Evolutionary conservation across 208 protist genomes (phyloP), one percentile per base, ranked within the genome.

Genomic region (Leishmania lainsoni): DNA sequence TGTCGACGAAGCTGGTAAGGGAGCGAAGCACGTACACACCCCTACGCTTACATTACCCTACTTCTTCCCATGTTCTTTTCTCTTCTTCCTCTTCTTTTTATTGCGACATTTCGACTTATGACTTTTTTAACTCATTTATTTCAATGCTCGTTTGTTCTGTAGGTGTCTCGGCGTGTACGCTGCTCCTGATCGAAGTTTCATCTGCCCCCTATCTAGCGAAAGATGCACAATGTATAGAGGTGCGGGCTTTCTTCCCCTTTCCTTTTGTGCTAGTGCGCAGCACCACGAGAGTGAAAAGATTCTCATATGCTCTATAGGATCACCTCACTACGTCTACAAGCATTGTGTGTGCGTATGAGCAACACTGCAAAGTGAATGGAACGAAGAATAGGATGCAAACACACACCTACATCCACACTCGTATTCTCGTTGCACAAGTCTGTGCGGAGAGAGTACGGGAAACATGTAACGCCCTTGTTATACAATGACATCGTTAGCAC

Each of bases 71-170:
- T 51, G 26, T 5, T 51, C 20, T 77, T 48, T 82, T 83, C 26
- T 65, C 45, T 79, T 0, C 45, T 45, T 8, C 26, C 26, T 83
- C 10, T 65, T 54, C 39, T n/a, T 68, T 35, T 51, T 32, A 76
- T 35, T 69, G 68, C 45, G 14, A 52, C n/a, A 26, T 75, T 75
- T 52, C 65, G 52, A 29, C 56, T 77, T 70, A 45, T 45, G 65
- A 16, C 12, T 35, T 70, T 70, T 70, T 5, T 48, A 42, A 0
- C 45, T 20, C 1, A 9, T 26, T 39, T 20, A 8, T 70, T 70
- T 20, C 14, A n/a, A 22, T 45, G 35, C 65, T 22, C 14, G 5
- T 45, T 35, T 35, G 14, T 42, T 70, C 35, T 70, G 16, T 2
- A 8, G 17, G 65, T 70, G 65, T 5, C 35, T 20, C 35, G 14